These are phyloP conservation scores for Pseudotsuga menziesii DNA, from an alignment of 75 land plant genomes.

Conservation along the genomic window DNA sequence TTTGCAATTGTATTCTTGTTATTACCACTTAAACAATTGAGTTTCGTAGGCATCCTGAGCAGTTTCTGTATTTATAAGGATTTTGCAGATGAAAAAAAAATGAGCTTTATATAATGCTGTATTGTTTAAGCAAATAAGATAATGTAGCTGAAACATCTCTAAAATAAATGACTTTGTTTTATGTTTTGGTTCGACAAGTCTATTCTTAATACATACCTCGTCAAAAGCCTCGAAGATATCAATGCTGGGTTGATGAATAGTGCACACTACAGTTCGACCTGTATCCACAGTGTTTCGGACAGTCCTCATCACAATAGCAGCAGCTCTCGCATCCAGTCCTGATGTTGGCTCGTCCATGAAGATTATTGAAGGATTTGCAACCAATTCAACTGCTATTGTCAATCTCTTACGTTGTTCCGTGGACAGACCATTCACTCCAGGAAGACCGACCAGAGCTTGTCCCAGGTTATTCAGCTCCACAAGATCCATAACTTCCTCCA, in stretches of 20 bases:
- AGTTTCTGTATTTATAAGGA: no score
- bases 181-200: no score
- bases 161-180: no score
- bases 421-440: constrained; percentile 53
- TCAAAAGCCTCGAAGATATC: constrained; percentile 70
- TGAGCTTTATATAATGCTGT: no score
- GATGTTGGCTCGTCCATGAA: constrained; percentile 76
- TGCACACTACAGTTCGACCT: constrained; percentile 67
- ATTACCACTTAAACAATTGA: no score
- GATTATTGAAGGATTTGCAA: constrained; percentile 65
- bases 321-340: constrained; percentile 67
- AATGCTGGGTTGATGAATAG: constrained; percentile 71
- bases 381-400: constrained; percentile 64
- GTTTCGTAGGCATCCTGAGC: no score
- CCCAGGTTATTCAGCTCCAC: constrained; percentile 40
- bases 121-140: no score
- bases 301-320: constrained; percentile 72
- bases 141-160: no score
- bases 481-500: constrained; percentile 63
- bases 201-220: constrained; percentile 22
- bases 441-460: constrained; percentile 55
- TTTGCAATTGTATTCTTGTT: no score
- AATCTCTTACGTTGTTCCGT: constrained; percentile 59
- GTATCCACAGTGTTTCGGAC: constrained; percentile 70
- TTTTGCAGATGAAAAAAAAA: no score